Percentiles rank a stretch among this genome's conserved stretches.
These are phyloP conservation scores for Candida glucosophila DNA, from an alignment of 1,139 yeast species.

Conservation along the genomic window DNA sequence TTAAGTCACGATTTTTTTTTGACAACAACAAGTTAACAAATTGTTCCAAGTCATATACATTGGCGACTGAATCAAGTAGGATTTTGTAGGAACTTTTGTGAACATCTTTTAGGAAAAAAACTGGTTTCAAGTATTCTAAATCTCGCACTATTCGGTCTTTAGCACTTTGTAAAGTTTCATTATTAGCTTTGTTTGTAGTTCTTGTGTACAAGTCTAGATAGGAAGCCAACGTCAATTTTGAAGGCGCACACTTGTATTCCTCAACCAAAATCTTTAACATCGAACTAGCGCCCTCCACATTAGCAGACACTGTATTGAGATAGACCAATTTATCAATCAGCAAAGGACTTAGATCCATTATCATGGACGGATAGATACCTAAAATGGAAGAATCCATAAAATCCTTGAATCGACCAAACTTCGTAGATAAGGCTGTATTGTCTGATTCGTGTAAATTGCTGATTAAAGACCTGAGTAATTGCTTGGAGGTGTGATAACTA, in stretches of 20 bases:
- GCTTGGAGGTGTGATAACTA: conserved; percentile 13
- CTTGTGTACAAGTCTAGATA: conserved; percentile 10
- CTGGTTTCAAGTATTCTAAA: conserved; percentile 22
- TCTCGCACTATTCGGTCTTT: conserved; percentile 12
- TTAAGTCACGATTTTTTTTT: no score
- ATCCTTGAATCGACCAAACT: conserved; percentile 5
- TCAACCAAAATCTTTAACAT: conserved; percentile 13
- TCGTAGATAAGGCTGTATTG: conserved; percentile 5
- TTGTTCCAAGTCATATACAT: conserved; percentile 22
- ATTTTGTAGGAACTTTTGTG: conserved; percentile 12
- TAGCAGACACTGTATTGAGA: conserved; percentile 13
- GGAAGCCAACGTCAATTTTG: conserved; percentile 15
- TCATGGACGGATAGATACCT: conserved; percentile 8
- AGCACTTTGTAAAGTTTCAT: conserved; percentile 1
- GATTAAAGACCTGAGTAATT: conserved; percentile 9
- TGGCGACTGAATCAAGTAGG: conserved; percentile 16
- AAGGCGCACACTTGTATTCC: conserved; percentile 15
- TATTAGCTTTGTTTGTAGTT: conserved; percentile 4
- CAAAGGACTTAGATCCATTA: conserved; percentile 11
- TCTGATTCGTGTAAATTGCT: conserved; percentile 8
- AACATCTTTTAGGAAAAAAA: conserved; percentile 18
- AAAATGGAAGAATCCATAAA: conserved; percentile 6
- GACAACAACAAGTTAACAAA: conserved; percentile 19
- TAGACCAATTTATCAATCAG: conserved; percentile 20
- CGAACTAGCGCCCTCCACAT: conserved; percentile 11